These are phyloP conservation scores for Teunomyces aglyptinius DNA, from an alignment of 805 yeast species.

Conservation along the genomic window DNA sequence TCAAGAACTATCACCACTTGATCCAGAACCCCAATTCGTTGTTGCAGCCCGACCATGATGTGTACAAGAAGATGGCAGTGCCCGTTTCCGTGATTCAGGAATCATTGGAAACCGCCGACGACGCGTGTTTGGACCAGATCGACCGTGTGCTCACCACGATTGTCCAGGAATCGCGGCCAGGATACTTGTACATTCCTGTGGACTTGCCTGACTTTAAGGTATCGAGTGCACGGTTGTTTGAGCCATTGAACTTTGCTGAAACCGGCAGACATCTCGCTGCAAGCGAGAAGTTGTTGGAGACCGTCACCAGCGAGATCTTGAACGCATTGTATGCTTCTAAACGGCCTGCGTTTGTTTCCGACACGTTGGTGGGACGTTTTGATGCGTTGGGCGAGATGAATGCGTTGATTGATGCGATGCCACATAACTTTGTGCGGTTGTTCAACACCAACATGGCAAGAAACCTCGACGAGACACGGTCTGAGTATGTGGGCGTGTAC, in stretches of 20 bases:
- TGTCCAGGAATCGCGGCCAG: conserved; percentile 66
- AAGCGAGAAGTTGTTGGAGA: conserved; percentile 12
- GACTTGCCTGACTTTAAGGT: conserved; percentile 53
- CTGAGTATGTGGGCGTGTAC: conserved; percentile 68
- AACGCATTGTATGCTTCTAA: conserved; percentile 48
- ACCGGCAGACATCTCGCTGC: neutral
- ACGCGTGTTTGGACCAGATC: conserved; percentile 44
- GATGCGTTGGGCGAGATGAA: conserved; percentile 45
- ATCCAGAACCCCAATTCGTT: conserved; percentile 51
- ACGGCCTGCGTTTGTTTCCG: conserved; percentile 69
- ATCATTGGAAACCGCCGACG: conserved; percentile 31
- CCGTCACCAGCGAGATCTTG: conserved; percentile 39
- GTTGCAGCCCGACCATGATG: conserved; percentile 59
- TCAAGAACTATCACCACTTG: conserved; percentile 53
- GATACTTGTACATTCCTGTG: conserved; percentile 74
- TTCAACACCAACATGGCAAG: conserved; percentile 66
- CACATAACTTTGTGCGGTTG: conserved; percentile 35
- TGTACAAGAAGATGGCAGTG: conserved; percentile 64
- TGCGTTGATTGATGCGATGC: conserved; percentile 29
- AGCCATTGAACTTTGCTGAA: conserved; percentile 4
- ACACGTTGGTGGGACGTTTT: conserved; percentile 65
- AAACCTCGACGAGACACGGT: conserved; percentile 69
- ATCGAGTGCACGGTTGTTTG: conserved; percentile 18
- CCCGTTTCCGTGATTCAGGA: conserved; percentile 49
- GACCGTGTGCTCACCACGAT: conserved; percentile 64